Evolutionary conservation across 2,329 filamentous ascomycete species (phyloP), one percentile per base, ranked within the genome.

Genomic region (Diaporthe helianthi): DNA sequence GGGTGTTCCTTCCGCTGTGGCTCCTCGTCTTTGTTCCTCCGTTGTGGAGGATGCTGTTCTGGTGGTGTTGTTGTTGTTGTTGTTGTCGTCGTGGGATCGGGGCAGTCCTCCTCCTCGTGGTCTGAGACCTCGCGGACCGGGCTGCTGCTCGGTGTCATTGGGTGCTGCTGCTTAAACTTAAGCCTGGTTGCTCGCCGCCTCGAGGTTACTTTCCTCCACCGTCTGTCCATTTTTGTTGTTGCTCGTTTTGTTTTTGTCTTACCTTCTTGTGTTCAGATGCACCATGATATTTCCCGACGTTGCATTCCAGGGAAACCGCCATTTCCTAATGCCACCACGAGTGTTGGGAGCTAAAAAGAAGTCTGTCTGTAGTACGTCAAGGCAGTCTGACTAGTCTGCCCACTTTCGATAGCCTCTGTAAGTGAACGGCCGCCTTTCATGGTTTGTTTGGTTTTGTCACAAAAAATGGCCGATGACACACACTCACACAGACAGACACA

Each of bases 101-200:
- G 44, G 29, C 29, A 10, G 8, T 12, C 44, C 8, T 58, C 31
- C 53, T 65, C 36, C 36, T 38, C n/a, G n/a, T n/a, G 31, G 13
- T 15, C 61, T 5, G 31, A 55, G 31, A 29, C 52, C 15, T 29
- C 52, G 29, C 53, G 46, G 31, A 44, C 24, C 10, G 51, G 33
- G 12, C 53, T 55, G 36, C 22, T 24, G 46, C 33, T 31, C 13
- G 24, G 17, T 46, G 22, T 53, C 33, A 53, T 61, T 41, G 49
- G 41, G 33, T 63, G 58, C 58, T 63, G 58, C 58, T 63, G 58
- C 44, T 49, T 47, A 4, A n/a, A 12, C 3, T 63, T 63, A 41
- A 49, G 58, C 58, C 58, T 63, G n/a, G 44, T 5, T 38, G 36
- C 44, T n/a, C 41, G 44, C 13, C 41, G 41, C 33, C 29, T 63